A percentile compares a stretch with the other conserved stretches of the same genome.
Conservation (phyloP, 345 rosid species). For the Eutrema heterophyllum region DNA sequence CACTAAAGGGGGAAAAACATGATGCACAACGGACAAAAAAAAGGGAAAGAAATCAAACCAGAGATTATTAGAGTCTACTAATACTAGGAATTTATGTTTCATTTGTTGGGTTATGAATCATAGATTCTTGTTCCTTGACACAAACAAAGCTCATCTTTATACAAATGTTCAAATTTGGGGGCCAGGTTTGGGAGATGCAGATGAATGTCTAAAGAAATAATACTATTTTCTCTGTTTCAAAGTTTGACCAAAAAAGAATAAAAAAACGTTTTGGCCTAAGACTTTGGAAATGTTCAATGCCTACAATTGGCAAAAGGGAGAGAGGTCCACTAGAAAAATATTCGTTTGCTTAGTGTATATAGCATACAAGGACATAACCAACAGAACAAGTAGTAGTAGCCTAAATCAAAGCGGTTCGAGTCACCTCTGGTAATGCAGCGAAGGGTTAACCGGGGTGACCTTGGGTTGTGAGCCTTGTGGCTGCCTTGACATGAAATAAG, state of each 20-base stretch:
- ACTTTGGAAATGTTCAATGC: neutral
- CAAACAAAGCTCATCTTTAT: conserved; percentile 1
- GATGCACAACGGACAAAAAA: neutral
- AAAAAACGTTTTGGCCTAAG: too few relatives aligned
- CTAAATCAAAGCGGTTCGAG: neutral
- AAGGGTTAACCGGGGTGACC: too few relatives aligned
- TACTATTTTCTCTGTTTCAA: neutral
- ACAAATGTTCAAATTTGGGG: neutral
- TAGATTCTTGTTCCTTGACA: neutral
- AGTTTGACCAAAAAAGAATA: neutral
- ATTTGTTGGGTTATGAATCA: neutral
- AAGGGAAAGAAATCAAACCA: neutral
- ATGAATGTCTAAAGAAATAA: neutral
- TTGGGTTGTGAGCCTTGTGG: too few relatives aligned
- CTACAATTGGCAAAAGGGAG: neutral
- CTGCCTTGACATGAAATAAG: neutral
- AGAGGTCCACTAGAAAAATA: neutral
- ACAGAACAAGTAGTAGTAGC: neutral
- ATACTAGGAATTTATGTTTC: neutral
- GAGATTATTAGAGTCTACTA: neutral
- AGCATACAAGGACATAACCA: conserved; percentile 7
- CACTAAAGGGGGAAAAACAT: neutral
- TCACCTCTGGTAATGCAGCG: neutral
- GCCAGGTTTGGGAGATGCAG: neutral
- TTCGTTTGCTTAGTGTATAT: neutral